Evolutionary conservation across 495 filamentous ascomycete species (phyloP), one percentile per base, ranked within the genome.

Genomic region (Sphaerosporella brunnea): DNA sequence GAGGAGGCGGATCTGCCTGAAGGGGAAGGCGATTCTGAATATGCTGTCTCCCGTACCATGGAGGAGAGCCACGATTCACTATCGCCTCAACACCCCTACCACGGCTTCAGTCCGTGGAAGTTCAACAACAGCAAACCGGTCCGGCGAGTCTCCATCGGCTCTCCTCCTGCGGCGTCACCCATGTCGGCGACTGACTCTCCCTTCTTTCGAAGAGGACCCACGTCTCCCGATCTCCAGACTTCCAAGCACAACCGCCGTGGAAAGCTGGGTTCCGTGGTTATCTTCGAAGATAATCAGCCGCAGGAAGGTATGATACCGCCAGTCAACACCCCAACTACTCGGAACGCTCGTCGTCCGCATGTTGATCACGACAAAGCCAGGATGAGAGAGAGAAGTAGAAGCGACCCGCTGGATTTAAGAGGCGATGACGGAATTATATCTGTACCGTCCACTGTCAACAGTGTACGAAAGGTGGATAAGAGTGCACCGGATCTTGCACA

Each of bases 111-210:
- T 35, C 25, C 35, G 5, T 46, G 26, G 26, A 35, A 20, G 18
- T 20, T 46, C 9, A 46, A 46, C 18, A 19, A 7, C 2, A 46
- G 43, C 13, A 46, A 46, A 35, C 35, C 19, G 8, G 43, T 28
- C 7, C 54, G 56, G 3, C 56, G 56, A 1, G 54, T 59, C 7
- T 57, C 54, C 11, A 59, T 59, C 51, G 53, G 48, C 21, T 44
- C 56, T 15, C 56, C 54, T 23, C 55, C 55, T 3, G 53, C 55
- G 18, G 45, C 35, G 16, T 36, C 55, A 15, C 39, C 25, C 8
- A 40, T 34, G 8, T 55, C 52, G 3, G 35, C 54, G 30, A 56
- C 54, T n/a, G 50, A 43, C 3, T 43, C 46, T 2, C 53, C 56
- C 21, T 18, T 52, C 21, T 36, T 57, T n/a, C 34, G 49, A 18